Evolutionary conservation across 805 yeast genomes (phyloP), one percentile per base, ranked within the genome.

Genomic region (Candida krabiensis): DNA sequence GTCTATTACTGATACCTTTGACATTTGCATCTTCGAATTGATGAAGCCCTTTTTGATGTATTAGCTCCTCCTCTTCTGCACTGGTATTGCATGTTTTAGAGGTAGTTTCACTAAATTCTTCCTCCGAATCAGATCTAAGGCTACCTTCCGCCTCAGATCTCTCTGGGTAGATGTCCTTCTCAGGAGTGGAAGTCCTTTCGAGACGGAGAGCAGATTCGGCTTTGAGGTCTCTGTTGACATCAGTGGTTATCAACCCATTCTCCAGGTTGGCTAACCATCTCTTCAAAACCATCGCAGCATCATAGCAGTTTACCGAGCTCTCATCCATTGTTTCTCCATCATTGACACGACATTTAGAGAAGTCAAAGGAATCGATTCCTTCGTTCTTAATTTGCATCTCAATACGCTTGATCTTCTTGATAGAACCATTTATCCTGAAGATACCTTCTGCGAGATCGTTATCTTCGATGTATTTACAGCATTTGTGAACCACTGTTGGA

Each of bases 391-490:
- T 50, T 32, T 41, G 37, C 4, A 33, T 7, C 37, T 64, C 69
- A 31, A 64, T 48, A 15, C 38, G 28, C 33, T 56, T 60, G 23
- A 63, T 55, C 35, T 63, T 64, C 29, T 56, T 56, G 22, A 64
- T 46, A 9, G 65, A 53, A 5, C 67, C 66, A 41, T 63, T 64
- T 40, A 64, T 57, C 42, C 69, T 44, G 41, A 64, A 64, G n/a
- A 64, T 49, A 9, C 69, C 69, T 45, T 64, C 66, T 4, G 52
- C 46, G 4, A 55, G 56, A 1, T 47, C 56, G 28, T 47, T 40
- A 1, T 35, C 28, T 11, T 40, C 28, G 12, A 64, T 52, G 38
- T 45, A 62, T 16, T 49, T 33, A 35, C 66, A 59, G 41, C 67
- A 61, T 40, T 58, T 61, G 24, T 52, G 46, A 4, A 63, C 63